Conservation (phyloP, 2,329 filamentous ascomycete species). For the Fusarium sp. region DNA sequence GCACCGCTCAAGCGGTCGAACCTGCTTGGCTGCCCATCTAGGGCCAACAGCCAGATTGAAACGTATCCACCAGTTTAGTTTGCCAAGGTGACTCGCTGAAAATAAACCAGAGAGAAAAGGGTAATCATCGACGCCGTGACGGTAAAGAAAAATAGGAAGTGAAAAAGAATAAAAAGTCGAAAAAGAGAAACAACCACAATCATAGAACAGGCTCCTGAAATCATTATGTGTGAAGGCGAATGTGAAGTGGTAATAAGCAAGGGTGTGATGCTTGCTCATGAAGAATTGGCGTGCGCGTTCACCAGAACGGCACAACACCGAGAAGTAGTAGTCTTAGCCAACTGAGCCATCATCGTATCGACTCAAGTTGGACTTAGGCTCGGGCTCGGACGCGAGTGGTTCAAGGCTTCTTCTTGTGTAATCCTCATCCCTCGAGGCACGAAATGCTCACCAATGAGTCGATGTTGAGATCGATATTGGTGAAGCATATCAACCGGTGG, state of each 20-base stretch:
- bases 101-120: slow-evolving; percentile 30
- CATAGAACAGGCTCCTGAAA: slow-evolving; percentile 34
- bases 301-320: slow-evolving; percentile 21
- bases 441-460: slow-evolving; percentile 12
- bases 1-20: slow-evolving; percentile 26
- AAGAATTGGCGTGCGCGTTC: slow-evolving; percentile 9
- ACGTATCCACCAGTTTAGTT: slow-evolving; percentile 42
- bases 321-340: slow-evolving; percentile 4
- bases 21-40: slow-evolving; percentile 33
- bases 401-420: slow-evolving; percentile 33
- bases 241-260: slow-evolving; percentile 14
- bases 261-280: slow-evolving; percentile 9
- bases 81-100: slow-evolving; percentile 40
- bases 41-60: slow-evolving; percentile 29
- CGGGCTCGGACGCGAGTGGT: slow-evolving; percentile 30
- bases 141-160: slow-evolving; percentile 35
- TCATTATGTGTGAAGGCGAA: slow-evolving; percentile 41
- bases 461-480: slow-evolving; percentile 14
- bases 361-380: slow-evolving; percentile 19
- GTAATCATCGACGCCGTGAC: slow-evolving; percentile 37
- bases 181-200: slow-evolving; percentile 26
- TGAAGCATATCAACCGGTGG: slow-evolving; percentile 30
- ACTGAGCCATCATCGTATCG: slow-evolving; percentile 22
- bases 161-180: slow-evolving; percentile 9
- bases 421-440: slow-evolving; percentile 34